phyloP scores from a whole-genome alignment of 306 rosid species.

The Prunus dulcis region DNA sequence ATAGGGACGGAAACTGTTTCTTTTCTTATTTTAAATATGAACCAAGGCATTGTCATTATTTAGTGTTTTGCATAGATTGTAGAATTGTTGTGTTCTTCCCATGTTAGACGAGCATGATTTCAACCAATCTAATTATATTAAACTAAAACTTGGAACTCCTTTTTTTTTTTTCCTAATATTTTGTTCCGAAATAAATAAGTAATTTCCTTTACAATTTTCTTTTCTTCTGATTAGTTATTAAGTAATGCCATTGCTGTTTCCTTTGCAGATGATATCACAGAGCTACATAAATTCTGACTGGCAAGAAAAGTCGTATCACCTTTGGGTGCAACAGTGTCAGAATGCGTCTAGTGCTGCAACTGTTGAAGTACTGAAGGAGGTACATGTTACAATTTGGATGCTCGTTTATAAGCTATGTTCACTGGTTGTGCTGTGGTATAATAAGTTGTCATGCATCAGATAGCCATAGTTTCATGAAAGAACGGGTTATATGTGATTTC shows the following conservation, averaged over 20 bases:
- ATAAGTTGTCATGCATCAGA: background rate
- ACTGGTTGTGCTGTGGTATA: background rate
- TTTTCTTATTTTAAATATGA: conserved; percentile 4
- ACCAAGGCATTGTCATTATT: background rate
- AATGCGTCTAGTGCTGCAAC: conserved; percentile 73
- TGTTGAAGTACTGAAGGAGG: conserved; percentile 91
- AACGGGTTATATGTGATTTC: background rate
- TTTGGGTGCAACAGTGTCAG: conserved; percentile 77
- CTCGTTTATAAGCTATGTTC: conserved; percentile 8
- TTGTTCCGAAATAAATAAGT: conserved; percentile 3
- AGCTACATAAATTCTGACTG: conserved; percentile 65
- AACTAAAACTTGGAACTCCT: background rate
- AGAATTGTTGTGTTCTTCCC: background rate
- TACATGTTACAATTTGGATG: conserved; percentile 35
- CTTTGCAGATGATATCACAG: conserved; percentile 67
- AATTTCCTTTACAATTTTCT: background rate
- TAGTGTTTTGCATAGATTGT: background rate
- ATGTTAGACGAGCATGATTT: background rate
- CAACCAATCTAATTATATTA: background rate
- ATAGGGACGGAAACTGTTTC: conserved; percentile 14
- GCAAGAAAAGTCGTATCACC: conserved; percentile 56
- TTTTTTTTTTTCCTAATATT: background rate
- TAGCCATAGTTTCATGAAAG: background rate
- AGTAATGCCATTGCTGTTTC: conserved; percentile 14
- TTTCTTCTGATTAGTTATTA: conserved; percentile 21